Percentiles rank a stretch among this genome's conserved stretches.
Evolutionary conservation across 2,329 filamentous ascomycete genomes (phyloP).

Genomic region (Coleophoma eucalyptorum): DNA sequence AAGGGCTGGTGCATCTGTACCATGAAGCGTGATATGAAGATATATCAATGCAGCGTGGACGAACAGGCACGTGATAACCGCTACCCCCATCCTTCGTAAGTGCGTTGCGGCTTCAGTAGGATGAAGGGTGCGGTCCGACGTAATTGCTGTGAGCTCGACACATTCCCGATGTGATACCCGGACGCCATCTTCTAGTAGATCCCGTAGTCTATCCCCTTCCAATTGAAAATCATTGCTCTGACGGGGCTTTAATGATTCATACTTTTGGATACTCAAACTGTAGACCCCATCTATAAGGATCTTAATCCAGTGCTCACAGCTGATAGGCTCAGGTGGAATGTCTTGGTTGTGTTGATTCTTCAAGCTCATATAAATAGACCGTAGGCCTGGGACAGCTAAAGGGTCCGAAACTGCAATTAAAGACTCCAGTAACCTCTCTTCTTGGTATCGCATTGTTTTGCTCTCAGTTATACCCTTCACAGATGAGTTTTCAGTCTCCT

Average conservation of each 20-base stretch:
- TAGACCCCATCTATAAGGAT: neutral
- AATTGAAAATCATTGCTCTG: neutral
- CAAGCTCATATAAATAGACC: neutral
- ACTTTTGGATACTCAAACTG: neutral
- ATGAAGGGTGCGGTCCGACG: neutral
- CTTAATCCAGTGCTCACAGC: neutral
- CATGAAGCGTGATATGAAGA: neutral
- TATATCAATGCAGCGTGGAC: neutral
- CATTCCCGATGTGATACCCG: neutral
- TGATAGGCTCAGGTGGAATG: neutral
- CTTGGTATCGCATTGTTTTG: neutral
- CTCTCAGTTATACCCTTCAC: neutral
- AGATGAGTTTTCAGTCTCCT: neutral
- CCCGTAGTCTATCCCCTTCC: neutral
- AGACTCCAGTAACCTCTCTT: neutral
- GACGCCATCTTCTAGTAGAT: neutral
- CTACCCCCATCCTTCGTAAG: neutral
- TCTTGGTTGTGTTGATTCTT: neutral
- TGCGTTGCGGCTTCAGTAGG: neutral
- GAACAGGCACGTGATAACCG: neutral
- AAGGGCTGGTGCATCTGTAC: neutral
- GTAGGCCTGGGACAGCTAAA: neutral
- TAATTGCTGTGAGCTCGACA: neutral
- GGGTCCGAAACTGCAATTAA: neutral
- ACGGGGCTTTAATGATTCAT: neutral